phyloP scores from a whole-genome alignment of 1,139 yeast genomes.

The Taiozyma onychis region DNA sequence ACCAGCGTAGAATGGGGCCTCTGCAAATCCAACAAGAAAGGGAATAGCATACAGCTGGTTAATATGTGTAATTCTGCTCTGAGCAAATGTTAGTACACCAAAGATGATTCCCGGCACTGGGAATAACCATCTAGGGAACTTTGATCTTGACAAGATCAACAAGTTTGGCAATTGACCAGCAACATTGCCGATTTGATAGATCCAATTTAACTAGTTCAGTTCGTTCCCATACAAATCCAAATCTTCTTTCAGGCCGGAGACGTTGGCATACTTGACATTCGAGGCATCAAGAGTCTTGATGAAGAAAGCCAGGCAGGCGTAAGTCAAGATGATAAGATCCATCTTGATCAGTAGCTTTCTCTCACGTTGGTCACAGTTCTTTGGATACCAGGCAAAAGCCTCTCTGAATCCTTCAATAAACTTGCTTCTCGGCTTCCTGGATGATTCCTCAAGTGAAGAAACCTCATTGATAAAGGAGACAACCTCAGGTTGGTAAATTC shows the following conservation, averaged over 20 bases:
- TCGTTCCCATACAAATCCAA: constrained; percentile 24
- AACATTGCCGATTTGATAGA: constrained; percentile 25
- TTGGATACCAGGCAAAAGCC: constrained; percentile 4
- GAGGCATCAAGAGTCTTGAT: constrained; percentile 28
- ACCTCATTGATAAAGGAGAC: neutral
- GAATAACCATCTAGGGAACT: constrained; percentile 20
- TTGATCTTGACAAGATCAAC: constrained; percentile 11
- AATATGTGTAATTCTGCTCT: constrained; percentile 34
- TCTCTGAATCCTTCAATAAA: neutral
- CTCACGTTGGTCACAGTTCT: constrained; percentile 20
- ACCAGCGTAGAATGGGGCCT: constrained; percentile 26
- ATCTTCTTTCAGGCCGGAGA: constrained; percentile 31
- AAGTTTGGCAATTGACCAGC: constrained; percentile 23
- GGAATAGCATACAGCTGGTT: constrained; percentile 32
- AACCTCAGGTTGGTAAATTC: neutral
- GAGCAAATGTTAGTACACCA: constrained; percentile 48
- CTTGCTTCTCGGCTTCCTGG: neutral
- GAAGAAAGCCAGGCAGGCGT: constrained; percentile 32
- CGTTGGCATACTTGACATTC: constrained; percentile 30
- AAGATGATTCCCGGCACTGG: constrained; percentile 42
- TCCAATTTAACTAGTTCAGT: constrained; percentile 20
- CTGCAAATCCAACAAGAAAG: constrained; percentile 29
- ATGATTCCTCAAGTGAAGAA: neutral
- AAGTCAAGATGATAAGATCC: constrained; percentile 31
- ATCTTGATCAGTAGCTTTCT: constrained; percentile 29